phyloP scores from a whole-genome alignment of 306 rosid genomes.

The Astragalus membranaceus region DNA sequence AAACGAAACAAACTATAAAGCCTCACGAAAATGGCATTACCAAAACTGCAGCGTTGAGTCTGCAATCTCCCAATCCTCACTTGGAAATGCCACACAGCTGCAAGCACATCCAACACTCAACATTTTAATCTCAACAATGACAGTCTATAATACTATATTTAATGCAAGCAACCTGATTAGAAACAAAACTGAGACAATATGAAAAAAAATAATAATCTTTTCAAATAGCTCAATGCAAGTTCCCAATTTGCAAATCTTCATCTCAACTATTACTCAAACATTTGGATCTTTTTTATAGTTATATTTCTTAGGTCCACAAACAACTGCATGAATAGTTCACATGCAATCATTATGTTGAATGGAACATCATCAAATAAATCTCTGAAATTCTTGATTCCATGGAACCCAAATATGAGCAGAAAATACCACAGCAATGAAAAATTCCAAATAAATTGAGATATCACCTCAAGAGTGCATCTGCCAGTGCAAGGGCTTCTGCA shows the following conservation, averaged over 20 bases:
- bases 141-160: conserved; percentile 15
- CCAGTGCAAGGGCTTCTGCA: conserved; percentile 72
- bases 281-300: background rate
- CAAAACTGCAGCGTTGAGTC: conserved; percentile 93
- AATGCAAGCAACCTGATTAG: conserved; percentile 15
- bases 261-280: conserved; percentile 8
- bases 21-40: conserved; percentile 38
- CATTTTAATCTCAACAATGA: conserved; percentile 19
- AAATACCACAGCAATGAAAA: conserved; percentile 10
- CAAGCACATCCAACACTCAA: conserved; percentile 30
- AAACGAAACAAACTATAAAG: background rate
- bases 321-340: background rate
- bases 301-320: background rate
- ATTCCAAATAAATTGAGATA: conserved; percentile 1
- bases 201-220: background rate
- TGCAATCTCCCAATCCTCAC: conserved; percentile 97
- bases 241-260: conserved; percentile 4
- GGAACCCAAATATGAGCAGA: conserved; percentile 15
- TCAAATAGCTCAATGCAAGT: conserved; percentile 13
- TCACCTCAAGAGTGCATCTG: conserved; percentile 89
- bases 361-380: conserved; percentile 8
- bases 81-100: conserved; percentile 92
- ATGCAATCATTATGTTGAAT: conserved; percentile 8
- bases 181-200: background rate
- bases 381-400: conserved; percentile 16